Evolutionary conservation across 2,329 filamentous ascomycete genomes (phyloP), one percentile per base, ranked within the genome.

Genomic region (Aureobasidium sp.): DNA sequence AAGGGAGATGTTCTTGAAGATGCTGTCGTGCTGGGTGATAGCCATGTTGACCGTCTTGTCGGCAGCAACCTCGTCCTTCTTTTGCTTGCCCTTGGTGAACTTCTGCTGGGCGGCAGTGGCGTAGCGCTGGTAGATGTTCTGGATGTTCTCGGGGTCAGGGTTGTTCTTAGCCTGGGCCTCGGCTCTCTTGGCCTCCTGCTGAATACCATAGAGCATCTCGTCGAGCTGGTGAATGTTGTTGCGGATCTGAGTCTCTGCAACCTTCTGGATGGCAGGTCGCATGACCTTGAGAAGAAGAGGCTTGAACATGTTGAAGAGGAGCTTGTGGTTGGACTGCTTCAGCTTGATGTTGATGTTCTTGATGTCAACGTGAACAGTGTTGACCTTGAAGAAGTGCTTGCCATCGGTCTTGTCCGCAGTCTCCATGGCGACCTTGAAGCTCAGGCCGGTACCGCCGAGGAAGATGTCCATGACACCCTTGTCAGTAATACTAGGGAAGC

Each of bases 291-390:
- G 82, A 67, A 96, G 81, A 29, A 97, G 73, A 5, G 92, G 90
- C 82, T 97, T 97, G 81, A 93, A 88, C 40, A 97, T 72, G 60
- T 79, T 79, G 75, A 97, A 96, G 24, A 97, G 81, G 14, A 94
- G 71, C 83, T 97, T 99, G 83, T 97, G 92, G 74, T 88, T 95
- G 58, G 92, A 97, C 80, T 96, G 85, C 82, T 92, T 91, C 67
- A 99, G 75, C 79, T 96, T 96, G 78, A 99, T 86, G 68, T 88
- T 84, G 62, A 97, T 81, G 70, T 92, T 73, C 77, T 90, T 89
- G 67, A 96, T 84, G 68, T 90, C 86, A 22, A 96, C 90, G 44
- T 89, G 81, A 3, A 96, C 88, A 74, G 89, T 92, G 71, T 96
- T 91, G 64, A 97, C 83, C 83, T 96, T 97, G 84, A 97, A 93